Conservation (phyloP, 805 yeast genomes). For the Metschnikowia kofuensis region DNA sequence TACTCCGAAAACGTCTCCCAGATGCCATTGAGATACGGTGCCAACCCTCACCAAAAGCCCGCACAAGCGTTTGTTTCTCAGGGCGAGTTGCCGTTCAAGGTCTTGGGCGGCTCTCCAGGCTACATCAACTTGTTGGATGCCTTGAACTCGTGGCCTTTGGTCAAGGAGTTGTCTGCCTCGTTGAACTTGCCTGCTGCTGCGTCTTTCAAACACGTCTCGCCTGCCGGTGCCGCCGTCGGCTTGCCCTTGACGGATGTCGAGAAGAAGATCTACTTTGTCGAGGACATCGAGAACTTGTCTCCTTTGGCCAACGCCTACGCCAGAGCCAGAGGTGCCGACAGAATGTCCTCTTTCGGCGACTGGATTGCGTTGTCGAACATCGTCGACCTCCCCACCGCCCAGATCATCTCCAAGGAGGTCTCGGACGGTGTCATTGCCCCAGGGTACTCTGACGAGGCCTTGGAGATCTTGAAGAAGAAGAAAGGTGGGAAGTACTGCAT, state of each 20-base stretch:
- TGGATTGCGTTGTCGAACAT: slow-evolving; percentile 95
- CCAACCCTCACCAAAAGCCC: slow-evolving; percentile 98
- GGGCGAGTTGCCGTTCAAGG: slow-evolving; percentile 92
- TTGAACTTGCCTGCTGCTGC: slow-evolving; percentile 98
- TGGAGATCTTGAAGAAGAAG: slow-evolving; percentile 83
- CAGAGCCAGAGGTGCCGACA: slow-evolving; percentile 99
- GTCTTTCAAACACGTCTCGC: slow-evolving; percentile 97
- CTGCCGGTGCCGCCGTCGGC: slow-evolving; percentile 99
- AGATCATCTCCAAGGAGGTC: slow-evolving; percentile 95
- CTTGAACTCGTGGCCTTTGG: slow-evolving; percentile 97
- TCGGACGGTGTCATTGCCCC: slow-evolving; percentile 99
- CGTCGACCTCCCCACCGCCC: slow-evolving; percentile 95
- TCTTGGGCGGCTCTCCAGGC: slow-evolving; percentile 93
- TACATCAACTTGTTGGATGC: slow-evolving; percentile 96
- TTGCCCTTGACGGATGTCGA: slow-evolving; percentile 87
- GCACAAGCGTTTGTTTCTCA: slow-evolving; percentile 91
- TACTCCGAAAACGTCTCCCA: slow-evolving; percentile 88
- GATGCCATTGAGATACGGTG: slow-evolving; percentile 95
- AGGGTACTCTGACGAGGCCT: slow-evolving; percentile 89
- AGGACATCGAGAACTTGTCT: slow-evolving; percentile 89
- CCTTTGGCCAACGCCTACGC: slow-evolving; percentile 98
- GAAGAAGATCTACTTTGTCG: slow-evolving; percentile 93
- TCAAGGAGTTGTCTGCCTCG: slow-evolving; percentile 92
- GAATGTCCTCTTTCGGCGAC: slow-evolving; percentile 99
- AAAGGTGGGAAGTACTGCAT: slow-evolving; percentile 97